Evolutionary conservation across 106 monocot species (phyloP).

Genomic region (Phalaenopsis equestris): DNA sequence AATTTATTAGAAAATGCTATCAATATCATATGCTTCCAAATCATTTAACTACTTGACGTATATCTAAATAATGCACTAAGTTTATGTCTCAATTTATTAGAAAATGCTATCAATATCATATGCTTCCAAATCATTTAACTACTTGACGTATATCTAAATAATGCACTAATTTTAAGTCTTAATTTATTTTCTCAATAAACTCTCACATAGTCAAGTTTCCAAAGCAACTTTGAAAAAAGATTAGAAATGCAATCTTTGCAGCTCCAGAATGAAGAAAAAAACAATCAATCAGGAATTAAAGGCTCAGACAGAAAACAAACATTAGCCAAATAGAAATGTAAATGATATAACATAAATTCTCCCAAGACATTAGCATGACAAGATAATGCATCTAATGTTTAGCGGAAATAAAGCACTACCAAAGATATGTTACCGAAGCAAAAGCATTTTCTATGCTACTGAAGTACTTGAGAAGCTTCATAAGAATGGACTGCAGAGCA

Average conservation of each 20-base stretch:
- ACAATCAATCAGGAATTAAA: neutral
- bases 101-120: too few species aligned
- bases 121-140: too few species aligned
- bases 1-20: too few species aligned
- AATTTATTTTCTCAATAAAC: neutral
- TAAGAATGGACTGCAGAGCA: conserved; percentile 17
- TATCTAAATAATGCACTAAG: too few species aligned
- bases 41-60: too few species aligned
- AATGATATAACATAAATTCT: neutral
- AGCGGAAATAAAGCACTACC: neutral
- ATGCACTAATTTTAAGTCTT: too few species aligned
- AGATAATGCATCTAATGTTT: neutral
- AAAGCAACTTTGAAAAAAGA: neutral
- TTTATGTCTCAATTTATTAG: too few species aligned
- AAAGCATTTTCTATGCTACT: conserved; percentile 17
- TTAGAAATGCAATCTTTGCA: neutral
- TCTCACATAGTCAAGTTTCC: neutral
- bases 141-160: too few species aligned
- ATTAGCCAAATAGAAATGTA: neutral
- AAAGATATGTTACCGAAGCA: conserved; percentile 17
- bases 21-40: too few species aligned
- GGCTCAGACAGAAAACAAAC: neutral
- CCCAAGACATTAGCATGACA: neutral
- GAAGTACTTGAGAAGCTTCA: conserved; percentile 28
- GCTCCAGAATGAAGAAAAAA: neutral